Conservation (phyloP, 2,329 filamentous ascomycete species). For the Monascus ruber region DNA sequence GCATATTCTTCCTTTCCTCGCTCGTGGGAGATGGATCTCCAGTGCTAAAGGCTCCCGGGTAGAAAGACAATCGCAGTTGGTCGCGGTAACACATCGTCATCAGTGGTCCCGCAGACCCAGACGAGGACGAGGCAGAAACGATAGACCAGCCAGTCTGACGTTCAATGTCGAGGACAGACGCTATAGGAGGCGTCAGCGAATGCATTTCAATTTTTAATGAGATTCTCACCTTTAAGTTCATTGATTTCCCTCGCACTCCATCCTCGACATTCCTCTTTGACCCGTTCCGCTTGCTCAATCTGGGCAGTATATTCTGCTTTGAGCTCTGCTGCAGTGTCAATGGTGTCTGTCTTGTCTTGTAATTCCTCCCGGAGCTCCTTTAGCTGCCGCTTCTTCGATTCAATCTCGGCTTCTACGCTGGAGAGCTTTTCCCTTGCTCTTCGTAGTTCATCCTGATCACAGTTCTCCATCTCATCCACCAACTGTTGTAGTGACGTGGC, state of each 20-base stretch:
- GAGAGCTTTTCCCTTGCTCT: slow-evolving; percentile 58
- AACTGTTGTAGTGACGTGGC: slow-evolving; percentile 56
- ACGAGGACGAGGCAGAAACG: slow-evolving; percentile 20
- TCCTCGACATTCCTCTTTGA: slow-evolving; percentile 78
- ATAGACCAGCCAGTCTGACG: slow-evolving; percentile 35
- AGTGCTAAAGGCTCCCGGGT: slow-evolving; percentile 26
- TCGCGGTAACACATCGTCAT: slow-evolving; percentile 32
- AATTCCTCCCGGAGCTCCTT: slow-evolving; percentile 56
- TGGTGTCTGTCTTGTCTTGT: slow-evolving; percentile 52
- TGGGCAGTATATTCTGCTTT: slow-evolving; percentile 61
- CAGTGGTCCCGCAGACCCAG: slow-evolving; percentile 19
- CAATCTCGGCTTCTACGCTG: slow-evolving; percentile 55
- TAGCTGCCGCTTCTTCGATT: slow-evolving; percentile 56
- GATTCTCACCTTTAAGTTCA: slow-evolving; percentile 56
- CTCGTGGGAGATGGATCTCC: slow-evolving; percentile 10
- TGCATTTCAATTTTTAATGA: background rate
- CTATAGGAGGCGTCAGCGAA: slow-evolving; percentile 10
- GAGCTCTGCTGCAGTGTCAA: slow-evolving; percentile 51
- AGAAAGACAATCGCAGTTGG: slow-evolving; percentile 32
- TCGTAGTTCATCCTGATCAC: slow-evolving; percentile 68
- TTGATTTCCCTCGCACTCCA: slow-evolving; percentile 78
- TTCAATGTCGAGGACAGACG: slow-evolving; percentile 30
- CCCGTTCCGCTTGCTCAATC: slow-evolving; percentile 69
- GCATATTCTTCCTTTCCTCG: slow-evolving; percentile 12
- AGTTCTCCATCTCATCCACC: slow-evolving; percentile 50